These are phyloP conservation scores for Aspergillus piperis DNA, from an alignment of 2,329 filamentous ascomycete genomes.

Conservation along the genomic window DNA sequence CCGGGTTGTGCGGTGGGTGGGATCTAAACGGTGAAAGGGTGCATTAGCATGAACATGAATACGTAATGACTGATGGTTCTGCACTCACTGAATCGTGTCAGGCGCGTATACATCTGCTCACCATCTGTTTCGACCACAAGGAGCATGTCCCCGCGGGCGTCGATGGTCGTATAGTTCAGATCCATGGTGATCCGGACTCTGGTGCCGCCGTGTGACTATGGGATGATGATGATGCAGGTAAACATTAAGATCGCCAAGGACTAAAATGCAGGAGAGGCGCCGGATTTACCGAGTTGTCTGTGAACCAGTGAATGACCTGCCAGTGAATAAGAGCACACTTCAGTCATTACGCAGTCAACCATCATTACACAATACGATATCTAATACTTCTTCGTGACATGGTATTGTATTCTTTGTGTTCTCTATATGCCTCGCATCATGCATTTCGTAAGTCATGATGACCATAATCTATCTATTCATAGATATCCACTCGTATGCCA, in stretches of 20 bases:
- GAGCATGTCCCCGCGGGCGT: constrained; percentile 10
- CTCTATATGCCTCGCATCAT: background rate
- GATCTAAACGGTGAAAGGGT: too few species aligned
- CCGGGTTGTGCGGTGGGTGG: too few species aligned
- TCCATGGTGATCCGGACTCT: background rate
- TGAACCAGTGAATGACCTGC: too few species aligned
- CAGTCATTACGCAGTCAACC: background rate
- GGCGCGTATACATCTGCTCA: background rate
- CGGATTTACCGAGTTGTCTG: too few species aligned
- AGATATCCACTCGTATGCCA: background rate
- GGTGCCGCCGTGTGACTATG: background rate
- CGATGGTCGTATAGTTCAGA: background rate
- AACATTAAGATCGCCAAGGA: background rate
- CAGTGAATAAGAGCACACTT: background rate
- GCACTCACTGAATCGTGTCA: background rate
- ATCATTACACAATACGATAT: background rate
- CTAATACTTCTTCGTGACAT: background rate
- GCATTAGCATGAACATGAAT: too few species aligned
- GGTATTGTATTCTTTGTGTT: background rate
- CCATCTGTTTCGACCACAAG: background rate
- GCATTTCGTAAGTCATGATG: background rate
- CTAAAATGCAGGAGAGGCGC: too few species aligned
- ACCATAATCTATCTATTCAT: background rate
- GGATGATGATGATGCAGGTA: background rate
- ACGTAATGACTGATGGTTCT: too few species aligned